Evolutionary conservation across 257 asterid species (phyloP).

Genomic region (Gardenia jasminoides): DNA sequence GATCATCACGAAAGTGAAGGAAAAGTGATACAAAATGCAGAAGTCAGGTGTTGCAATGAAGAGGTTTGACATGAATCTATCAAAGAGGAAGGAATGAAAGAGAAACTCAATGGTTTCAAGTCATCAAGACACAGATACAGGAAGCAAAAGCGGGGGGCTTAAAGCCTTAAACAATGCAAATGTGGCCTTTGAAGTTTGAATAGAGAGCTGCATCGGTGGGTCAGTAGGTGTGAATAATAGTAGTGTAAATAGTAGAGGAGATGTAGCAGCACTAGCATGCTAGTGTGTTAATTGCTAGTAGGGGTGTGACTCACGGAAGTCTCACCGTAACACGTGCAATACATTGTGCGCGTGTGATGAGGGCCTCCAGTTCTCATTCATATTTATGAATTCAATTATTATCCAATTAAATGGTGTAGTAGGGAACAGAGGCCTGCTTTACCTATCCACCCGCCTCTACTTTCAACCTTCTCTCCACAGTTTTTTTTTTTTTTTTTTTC

Average conservation of each 20-base stretch:
- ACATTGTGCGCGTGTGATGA: slow-evolving; percentile 38
- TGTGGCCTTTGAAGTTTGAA: slow-evolving; percentile 22
- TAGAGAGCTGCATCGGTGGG: slow-evolving; percentile 18
- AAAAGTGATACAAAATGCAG: neutral
- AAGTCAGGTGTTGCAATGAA: slow-evolving; percentile 9
- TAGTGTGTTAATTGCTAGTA: slow-evolving; percentile 6
- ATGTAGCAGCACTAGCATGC: neutral
- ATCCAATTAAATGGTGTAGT: neutral
- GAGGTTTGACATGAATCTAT: slow-evolving; percentile 1
- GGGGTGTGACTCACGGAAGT: slow-evolving; percentile 33
- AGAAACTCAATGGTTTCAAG: neutral
- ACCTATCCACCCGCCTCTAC: no score
- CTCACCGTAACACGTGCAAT: slow-evolving; percentile 46
- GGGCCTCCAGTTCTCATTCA: slow-evolving; percentile 18
- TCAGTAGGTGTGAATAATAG: neutral
- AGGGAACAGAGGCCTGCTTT: no score
- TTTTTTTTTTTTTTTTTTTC: no score
- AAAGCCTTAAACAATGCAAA: no score
- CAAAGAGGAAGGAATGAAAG: neutral
- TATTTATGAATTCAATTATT: neutral
- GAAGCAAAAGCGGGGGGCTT: neutral
- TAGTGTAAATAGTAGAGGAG: neutral
- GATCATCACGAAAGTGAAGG: neutral
- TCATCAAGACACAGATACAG: neutral
- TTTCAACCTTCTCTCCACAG: no score